Evolutionary conservation across 2,329 filamentous ascomycete genomes (phyloP), one percentile per base, ranked within the genome.

Genomic region (Ceratocystis destructans): DNA sequence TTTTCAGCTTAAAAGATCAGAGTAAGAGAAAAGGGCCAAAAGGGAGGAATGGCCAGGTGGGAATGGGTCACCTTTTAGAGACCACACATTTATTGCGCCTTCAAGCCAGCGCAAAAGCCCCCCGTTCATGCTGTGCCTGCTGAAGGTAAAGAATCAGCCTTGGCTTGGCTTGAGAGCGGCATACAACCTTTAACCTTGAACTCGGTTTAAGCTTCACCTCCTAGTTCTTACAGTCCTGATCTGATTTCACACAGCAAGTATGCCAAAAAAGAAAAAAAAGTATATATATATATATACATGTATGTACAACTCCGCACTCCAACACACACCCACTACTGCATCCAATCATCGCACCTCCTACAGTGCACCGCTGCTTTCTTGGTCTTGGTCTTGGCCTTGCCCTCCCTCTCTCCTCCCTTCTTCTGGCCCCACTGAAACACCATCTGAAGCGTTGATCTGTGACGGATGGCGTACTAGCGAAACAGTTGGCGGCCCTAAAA

Each of bases 381-480:
- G 46, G 20, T n/a, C n/a, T 53, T 10, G 20, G 61, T 25, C 53
- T 28, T 15, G 22, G 22, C 6, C 8, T 8, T 15, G 10, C 1
- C 50, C 22, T 31, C 50, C 53, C 53, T 12, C n/a, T 22, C n/a
- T 25, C 41, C 20, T 20, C 55, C 25, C 59, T 55, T 62, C 57
- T 61, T 59, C 62, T 48, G 44, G 28, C 28, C 48, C 48, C 46
- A 20, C 62, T 65, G 33, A 66, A 69, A 68, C 67, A 66, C 44
- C 25, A 66, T 62, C 20, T 68, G 66, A 65, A 68, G 59, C 62
- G 59, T 48, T 61, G 25, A 65, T 63, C 33, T 68, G 66, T 65
- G 64, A 64, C 67, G 61, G 45, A 61, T 46, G 25, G 45, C 41
- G 10, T 59, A 57, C 37, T 64, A n/a, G 50, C 55, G 62, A 67